phyloP scores from a whole-genome alignment of 1,284 basidiomycete species.

The Puccinia brachypodii region DNA sequence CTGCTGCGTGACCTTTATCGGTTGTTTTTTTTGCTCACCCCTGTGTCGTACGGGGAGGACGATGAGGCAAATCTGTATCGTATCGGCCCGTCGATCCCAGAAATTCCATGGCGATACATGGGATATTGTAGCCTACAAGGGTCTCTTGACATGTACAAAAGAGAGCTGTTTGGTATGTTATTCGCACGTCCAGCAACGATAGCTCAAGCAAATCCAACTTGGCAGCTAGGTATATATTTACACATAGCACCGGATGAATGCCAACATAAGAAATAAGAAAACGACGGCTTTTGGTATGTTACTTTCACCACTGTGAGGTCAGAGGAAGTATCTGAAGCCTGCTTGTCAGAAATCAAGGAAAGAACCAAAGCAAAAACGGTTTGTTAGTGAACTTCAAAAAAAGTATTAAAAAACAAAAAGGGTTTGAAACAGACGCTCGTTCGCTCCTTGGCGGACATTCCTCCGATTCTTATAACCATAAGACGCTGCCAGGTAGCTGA shows the following conservation, averaged over 20 bases:
- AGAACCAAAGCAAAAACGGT: background rate
- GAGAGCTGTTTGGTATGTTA: too few species aligned
- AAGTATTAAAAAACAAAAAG: background rate
- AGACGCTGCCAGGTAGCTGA: background rate
- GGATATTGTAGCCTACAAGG: too few species aligned
- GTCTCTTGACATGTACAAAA: too few species aligned
- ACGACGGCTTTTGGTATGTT: background rate
- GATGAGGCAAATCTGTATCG: too few species aligned
- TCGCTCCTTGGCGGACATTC: background rate
- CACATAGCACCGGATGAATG: too few species aligned
- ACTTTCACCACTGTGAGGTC: background rate
- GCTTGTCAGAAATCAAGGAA: background rate
- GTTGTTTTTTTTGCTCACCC: too few species aligned
- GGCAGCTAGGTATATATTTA: too few species aligned
- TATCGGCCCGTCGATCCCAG: too few species aligned
- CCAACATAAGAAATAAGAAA: background rate
- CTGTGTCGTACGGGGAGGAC: too few species aligned
- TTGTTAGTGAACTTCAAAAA: background rate
- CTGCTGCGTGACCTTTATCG: too few species aligned
- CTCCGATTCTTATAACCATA: background rate
- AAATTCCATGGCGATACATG: too few species aligned
- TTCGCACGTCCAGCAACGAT: background rate
- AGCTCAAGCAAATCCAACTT: background rate
- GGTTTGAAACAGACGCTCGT: background rate
- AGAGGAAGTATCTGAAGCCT: constrained; percentile 8